Base-by-base conservation (phyloP, 2,329 filamentous ascomycete species). In the Stagonosporopsis vannaccii region DNA sequence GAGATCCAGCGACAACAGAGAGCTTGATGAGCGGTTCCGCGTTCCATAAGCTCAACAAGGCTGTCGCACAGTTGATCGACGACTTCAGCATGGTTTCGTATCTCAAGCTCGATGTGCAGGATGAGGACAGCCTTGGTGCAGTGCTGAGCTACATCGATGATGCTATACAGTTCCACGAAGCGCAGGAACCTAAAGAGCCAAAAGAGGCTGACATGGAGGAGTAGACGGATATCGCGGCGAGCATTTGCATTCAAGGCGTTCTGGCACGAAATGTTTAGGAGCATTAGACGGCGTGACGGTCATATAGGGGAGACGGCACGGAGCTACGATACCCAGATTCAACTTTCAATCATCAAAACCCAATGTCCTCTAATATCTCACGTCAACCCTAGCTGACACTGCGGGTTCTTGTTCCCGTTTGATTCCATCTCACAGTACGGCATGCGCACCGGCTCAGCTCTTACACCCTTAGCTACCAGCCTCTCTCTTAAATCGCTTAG, bases 71-170 rank as follows among this genome's bases (percentile, higher is more conserved):
- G 49, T 80, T 99, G 62, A 97, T 99, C 63, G 95, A 98, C 75
- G 95, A 92, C 76, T 99, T 97, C 79, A 96, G 92, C 79, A 96
- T 99, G 91, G 91, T 99, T 12, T 96, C 91, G 43, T 99, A 97
- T 73, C 81, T 97, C 54, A 91, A 93, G 79, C 81, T 98, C 40
- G 91, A 98, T 71, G 90, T 89, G 25, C 90, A 95, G 63, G 88
- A 96, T 68, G 94, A 98, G 78, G 92, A 98, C 68, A 98, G 94
- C 71, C 88, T 98, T 4, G 89, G 85, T 1, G 87, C 84, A 1
- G 89, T 97, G 23, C 77, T 97, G 66, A 96, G 92, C 80, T 92
- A 96, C 78, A 95, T 97, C 66, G 93, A 97, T 74, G 92, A 97
- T 77, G 90, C 91, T 25, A 95, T 96, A 63, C 93, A 97, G 74